phyloP scores from a whole-genome alignment of 108 stramenopile genomes.

The Cylindrotheca fusiformis region DNA sequence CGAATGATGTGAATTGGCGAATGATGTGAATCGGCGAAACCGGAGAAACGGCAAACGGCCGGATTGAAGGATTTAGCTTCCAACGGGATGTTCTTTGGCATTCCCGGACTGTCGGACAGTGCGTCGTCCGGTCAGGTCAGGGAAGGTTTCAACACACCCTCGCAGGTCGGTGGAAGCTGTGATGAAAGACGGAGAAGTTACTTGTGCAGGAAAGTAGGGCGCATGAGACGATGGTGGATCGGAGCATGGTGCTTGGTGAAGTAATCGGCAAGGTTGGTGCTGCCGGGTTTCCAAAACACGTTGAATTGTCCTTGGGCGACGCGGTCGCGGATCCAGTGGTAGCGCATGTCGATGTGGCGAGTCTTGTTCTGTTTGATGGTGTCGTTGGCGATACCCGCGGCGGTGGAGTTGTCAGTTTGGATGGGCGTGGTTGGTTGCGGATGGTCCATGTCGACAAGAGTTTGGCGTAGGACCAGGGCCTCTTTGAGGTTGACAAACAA shows the following conservation, averaged over 20 bases:
- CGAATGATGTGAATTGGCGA: too few relatives aligned
- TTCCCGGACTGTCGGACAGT: too few relatives aligned
- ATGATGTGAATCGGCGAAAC: too few relatives aligned
- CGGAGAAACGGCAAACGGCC: too few relatives aligned
- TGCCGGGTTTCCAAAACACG: slow-evolving; percentile 21
- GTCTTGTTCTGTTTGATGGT: slow-evolving; percentile 26
- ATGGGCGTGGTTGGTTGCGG: slow-evolving; percentile 46
- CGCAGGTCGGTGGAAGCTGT: too few relatives aligned
- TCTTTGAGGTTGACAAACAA: slow-evolving; percentile 28
- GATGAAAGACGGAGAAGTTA: too few relatives aligned
- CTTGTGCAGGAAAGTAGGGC: too few relatives aligned
- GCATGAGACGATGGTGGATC: slow-evolving; percentile 31
- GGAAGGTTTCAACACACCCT: too few relatives aligned
- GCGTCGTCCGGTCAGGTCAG: too few relatives aligned
- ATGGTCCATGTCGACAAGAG: slow-evolving; percentile 40
- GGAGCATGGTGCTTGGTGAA: slow-evolving; percentile 19
- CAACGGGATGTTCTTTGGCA: too few relatives aligned
- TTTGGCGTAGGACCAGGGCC: slow-evolving; percentile 13
- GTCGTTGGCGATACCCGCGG: slow-evolving; percentile 5
- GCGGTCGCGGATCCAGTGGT: slow-evolving; percentile 19
- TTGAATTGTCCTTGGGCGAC: slow-evolving; percentile 2
- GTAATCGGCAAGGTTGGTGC: background rate
- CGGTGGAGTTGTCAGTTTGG: slow-evolving; percentile 16
- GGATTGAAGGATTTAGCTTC: too few relatives aligned
- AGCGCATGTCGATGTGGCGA: slow-evolving; percentile 28